Base-by-base conservation (phyloP, 2,329 filamentous ascomycete genomes). In the Aureobasidium uvarum region DNA sequence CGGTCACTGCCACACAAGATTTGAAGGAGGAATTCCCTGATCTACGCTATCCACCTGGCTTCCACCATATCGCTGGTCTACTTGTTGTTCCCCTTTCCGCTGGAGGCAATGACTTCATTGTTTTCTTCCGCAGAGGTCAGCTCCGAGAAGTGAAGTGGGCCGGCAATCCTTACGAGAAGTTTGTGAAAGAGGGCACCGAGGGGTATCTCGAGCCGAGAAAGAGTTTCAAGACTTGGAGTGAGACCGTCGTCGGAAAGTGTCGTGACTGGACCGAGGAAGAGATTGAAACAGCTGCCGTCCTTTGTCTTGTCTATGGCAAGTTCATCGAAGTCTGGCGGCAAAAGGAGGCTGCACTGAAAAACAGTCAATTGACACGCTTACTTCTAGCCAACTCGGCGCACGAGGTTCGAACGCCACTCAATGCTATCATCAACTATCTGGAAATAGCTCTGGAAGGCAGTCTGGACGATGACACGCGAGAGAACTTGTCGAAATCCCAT, bases 301-400 rank as follows among this genome's bases (percentile, higher is more conserved):
- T 96, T 2, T 96, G 92, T 72, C 79, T 96, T 10, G 91, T 96
- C 1, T 96, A 96, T 68, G 91, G 90, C 74, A 89, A 86, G 74
- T 96, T 96, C 74, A 96, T 96, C 70, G 90, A 96, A 72, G 92
- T 96, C 1, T 96, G 92, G 92, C 83, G 91, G 65, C 91, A 96
- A 73, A 96, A 96, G 70, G 92, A 96, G 74, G 89, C 88, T 1
- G 90, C 90, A 0, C 74, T 96, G 66, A 89, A 96, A 71, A 94
- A 82, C 73, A 96, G 89, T 70, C 89, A 93, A 67, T 80, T 96
- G 2, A 96, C 91, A 0, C 83, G 86, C 54, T 77, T 96, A 4
- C 77, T 96, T 1, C 81, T 96, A 25, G 90, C 92, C 5, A 96
- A 96, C 69, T 96, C 92, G 0, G 92, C 92, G 0, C 93, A 96